Base-by-base conservation (phyloP, 768 basidiomycete genomes). In the Lactifluus hygrophoroides region DNA sequence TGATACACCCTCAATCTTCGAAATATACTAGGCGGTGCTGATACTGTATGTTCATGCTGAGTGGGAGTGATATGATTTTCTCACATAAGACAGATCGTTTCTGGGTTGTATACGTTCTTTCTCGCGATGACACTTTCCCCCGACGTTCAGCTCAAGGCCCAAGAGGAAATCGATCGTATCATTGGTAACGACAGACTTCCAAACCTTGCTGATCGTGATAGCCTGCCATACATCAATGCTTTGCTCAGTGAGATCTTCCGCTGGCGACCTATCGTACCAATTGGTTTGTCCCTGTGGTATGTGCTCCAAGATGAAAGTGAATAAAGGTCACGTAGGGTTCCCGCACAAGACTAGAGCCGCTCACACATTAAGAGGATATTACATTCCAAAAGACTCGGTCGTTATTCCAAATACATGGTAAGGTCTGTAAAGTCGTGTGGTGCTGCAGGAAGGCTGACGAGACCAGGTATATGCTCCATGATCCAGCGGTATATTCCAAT, bases 321-420 rank as follows among this genome's bases (percentile, higher is more conserved):
- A 21, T 23, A 14, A 35, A 21, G 32, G 8, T 28, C 16, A 32
- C 30, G n/a, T 28, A 59, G 58, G 60, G 13, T 19, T 48, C 10
- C 55, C 60, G 1, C 60, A 57, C 30, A 28, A 8, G 10, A 19
- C 48, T 3, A 49, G 40, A 11, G 25, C 14, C 27, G 37, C 51
- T 7, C 50, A 61, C 11, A 49, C 35, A 0, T 27, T 52, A 19
- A 10, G 43, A 7, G 60, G 55, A 6, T 57, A 56, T 37, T 17
- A 49, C 35, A 52, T 76, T 19, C 74, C 74, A 6, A 69, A 69
- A 44, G 73, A 69, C 14, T 69, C 72, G 1, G 55, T 72, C n/a
- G 58, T 74, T 10, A 52, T 73, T 46, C 55, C 69, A 1, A 75
- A 75, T 42, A 64, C 68, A 44, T 69, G 68, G 74, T 73, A 46